phyloP scores from a whole-genome alignment of 108 stramenopile genomes.

The Discostella stelligeroides region DNA sequence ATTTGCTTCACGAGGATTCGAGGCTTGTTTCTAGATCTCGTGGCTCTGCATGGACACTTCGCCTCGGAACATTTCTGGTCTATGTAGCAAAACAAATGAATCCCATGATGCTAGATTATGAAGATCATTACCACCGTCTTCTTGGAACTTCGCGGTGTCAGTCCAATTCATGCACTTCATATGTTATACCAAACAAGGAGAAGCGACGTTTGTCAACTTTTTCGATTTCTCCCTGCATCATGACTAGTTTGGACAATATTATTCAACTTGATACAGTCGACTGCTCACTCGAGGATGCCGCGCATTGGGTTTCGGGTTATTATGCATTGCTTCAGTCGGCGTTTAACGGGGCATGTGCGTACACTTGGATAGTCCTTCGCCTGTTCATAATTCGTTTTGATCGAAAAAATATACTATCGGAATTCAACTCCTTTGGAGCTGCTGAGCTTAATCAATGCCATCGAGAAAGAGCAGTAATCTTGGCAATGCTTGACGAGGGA shows the following conservation, averaged over 20 bases:
- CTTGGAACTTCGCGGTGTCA: conserved; percentile 34
- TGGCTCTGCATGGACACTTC: conserved; percentile 27
- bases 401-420: conserved; percentile 2
- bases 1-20: conserved; percentile 75
- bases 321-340: conserved; percentile 23
- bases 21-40: conserved; percentile 54
- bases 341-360: conserved; percentile 55
- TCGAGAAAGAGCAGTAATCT: conserved; percentile 47
- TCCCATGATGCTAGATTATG: conserved; percentile 51
- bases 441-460: neutral
- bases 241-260: conserved; percentile 47
- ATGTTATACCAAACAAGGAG: neutral
- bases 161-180: conserved; percentile 19
- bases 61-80: conserved; percentile 38
- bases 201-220: conserved; percentile 27
- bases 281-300: conserved; percentile 15
- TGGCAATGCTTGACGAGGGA: conserved; percentile 68
- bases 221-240: conserved; percentile 37
- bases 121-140: conserved; percentile 57
- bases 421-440: neutral
- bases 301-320: conserved; percentile 21
- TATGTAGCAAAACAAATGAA: conserved; percentile 28
- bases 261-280: conserved; percentile 20
- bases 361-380: conserved; percentile 53
- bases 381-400: conserved; percentile 51